A percentile compares a stretch with the other conserved stretches of the same genome.
phyloP scores from a whole-genome alignment of 2,329 filamentous ascomycete genomes.

The Colletotrichum agaves region DNA sequence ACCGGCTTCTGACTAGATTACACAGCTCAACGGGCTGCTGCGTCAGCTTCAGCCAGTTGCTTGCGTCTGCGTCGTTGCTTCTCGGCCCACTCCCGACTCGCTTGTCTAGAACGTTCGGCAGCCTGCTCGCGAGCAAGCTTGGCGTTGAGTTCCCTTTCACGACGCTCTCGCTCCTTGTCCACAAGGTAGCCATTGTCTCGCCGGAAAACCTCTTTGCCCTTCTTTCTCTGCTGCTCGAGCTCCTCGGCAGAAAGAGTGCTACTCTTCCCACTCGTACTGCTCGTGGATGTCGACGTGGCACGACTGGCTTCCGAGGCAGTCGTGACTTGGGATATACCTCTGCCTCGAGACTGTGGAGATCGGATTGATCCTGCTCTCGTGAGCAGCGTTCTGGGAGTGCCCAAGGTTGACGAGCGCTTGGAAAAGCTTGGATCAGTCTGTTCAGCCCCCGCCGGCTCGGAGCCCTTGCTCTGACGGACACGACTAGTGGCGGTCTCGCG shows the following conservation, averaged over 20 bases:
- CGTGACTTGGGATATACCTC: conserved; percentile 10
- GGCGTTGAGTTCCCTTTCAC: conserved; percentile 64
- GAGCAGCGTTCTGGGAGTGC: conserved; percentile 15
- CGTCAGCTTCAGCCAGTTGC: conserved; percentile 39
- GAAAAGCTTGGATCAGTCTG: conserved; percentile 1
- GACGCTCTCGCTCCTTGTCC: conserved; percentile 63
- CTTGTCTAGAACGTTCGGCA: conserved; percentile 68
- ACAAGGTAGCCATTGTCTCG: conserved; percentile 60
- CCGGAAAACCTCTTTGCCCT: conserved; percentile 64
- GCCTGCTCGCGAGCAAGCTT: conserved; percentile 68
- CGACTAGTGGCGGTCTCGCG: conserved; percentile 69
- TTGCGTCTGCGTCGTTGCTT: conserved; percentile 64
- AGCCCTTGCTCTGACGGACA: conserved; percentile 60
- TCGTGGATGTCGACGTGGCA: conserved; percentile 58
- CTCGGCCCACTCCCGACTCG: conserved; percentile 72
- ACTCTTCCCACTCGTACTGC: conserved; percentile 56
- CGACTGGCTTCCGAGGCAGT: conserved; percentile 44
- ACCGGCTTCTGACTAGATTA: neutral
- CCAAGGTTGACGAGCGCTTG: conserved; percentile 39
- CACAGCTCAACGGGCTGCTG: conserved; percentile 2
- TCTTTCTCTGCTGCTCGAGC: conserved; percentile 59
- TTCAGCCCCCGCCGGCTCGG: conserved; percentile 39
- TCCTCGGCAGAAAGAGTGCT: conserved; percentile 63
- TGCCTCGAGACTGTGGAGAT: conserved; percentile 31
- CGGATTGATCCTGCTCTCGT: conserved; percentile 18